Evolutionary conservation across 2,329 filamentous ascomycete species (phyloP).

Genomic region (Rutstroemia sp.): DNA sequence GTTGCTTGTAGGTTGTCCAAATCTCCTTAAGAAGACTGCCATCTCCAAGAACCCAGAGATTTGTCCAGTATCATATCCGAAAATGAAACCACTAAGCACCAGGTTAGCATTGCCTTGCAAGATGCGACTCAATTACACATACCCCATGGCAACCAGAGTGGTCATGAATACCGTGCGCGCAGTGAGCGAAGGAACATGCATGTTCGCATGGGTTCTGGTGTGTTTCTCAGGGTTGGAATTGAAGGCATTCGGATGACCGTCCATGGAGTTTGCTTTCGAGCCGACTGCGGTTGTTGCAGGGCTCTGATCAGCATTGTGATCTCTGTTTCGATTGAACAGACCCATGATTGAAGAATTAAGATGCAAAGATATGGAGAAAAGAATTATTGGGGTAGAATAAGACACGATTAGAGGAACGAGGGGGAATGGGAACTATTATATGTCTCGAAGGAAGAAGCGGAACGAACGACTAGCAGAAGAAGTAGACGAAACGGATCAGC

Average conservation of each 20-base stretch:
- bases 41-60: conserved; percentile 55
- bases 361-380: not conserved
- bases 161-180: conserved; percentile 15
- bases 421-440: not conserved
- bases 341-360: not conserved
- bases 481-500: too few relatives aligned
- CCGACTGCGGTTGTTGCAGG: not conserved
- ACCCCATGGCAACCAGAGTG: conserved; percentile 16
- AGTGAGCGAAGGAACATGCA: conserved; percentile 7
- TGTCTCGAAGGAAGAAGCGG: not conserved
- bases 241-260: not conserved
- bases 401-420: not conserved
- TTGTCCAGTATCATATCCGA: conserved; percentile 30
- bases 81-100: conserved; percentile 29
- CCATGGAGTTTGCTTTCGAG: not conserved
- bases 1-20: conserved; percentile 34
- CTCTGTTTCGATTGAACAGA: not conserved
- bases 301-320: not conserved
- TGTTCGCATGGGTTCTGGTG: not conserved
- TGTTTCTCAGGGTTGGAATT: not conserved
- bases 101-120: conserved; percentile 12
- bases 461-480: not conserved
- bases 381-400: not conserved
- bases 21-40: conserved; percentile 47
- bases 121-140: not conserved